Percentiles rank a stretch among this genome's conserved stretches.
Evolutionary conservation across 345 rosid genomes (phyloP).

Genomic region (Lepidium aucheri): DNA sequence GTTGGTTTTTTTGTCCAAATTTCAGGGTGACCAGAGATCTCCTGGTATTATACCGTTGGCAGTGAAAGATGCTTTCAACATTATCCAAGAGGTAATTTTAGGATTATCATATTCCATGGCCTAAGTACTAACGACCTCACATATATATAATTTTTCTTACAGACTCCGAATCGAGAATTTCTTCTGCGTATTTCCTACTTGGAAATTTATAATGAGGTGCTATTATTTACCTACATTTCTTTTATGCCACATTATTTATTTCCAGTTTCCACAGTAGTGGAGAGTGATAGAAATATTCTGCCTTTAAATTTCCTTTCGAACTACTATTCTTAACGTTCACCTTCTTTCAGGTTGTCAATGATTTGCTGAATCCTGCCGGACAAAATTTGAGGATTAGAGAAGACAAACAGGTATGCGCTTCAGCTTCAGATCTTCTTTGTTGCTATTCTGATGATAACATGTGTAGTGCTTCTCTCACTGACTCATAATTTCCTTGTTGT

Average conservation of each 20-base stretch:
- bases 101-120: slow-evolving; percentile 17
- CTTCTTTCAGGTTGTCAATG: slow-evolving; percentile 80
- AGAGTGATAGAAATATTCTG: slow-evolving; percentile 12
- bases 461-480: neutral
- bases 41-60: slow-evolving; percentile 97
- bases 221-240: slow-evolving; percentile 16
- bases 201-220: slow-evolving; percentile 98
- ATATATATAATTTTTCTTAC: slow-evolving; percentile 21
- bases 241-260: neutral
- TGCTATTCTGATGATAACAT: neutral
- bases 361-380: slow-evolving; percentile 93
- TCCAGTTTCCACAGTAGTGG: slow-evolving; percentile 1
- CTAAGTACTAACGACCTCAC: slow-evolving; percentile 17
- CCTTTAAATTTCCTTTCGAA: neutral
- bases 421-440: slow-evolving; percentile 4
- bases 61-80: slow-evolving; percentile 94
- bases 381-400: slow-evolving; percentile 97
- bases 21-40: slow-evolving; percentile 99
- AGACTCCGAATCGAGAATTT: slow-evolving; percentile 94
- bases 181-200: slow-evolving; percentile 95
- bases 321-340: slow-evolving; percentile 18
- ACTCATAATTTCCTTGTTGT: neutral
- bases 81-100: slow-evolving; percentile 85
- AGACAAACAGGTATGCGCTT: slow-evolving; percentile 74
- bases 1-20: slow-evolving; percentile 15